Percentiles rank a stretch among this genome's conserved stretches.
phyloP scores from a whole-genome alignment of 768 basidiomycete species.

The Tulasnella sp. region DNA sequence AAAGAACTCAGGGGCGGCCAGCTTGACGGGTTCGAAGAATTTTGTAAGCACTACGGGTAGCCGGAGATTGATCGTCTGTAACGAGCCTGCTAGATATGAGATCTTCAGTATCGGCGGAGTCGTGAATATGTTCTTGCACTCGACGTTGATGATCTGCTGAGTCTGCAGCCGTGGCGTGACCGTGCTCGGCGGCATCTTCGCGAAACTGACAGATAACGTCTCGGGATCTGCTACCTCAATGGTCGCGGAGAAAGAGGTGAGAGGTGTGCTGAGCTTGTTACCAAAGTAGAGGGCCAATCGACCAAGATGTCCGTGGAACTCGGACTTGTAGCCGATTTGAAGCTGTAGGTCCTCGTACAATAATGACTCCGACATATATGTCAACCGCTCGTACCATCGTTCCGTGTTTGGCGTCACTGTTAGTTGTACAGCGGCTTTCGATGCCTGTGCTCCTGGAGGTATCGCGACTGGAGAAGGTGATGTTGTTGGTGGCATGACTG shows the following conservation, averaged over 20 bases:
- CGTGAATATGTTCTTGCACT: constrained; percentile 82
- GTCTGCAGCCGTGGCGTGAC: constrained; percentile 77
- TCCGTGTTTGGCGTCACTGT: constrained; percentile 49
- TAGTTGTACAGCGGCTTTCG: neutral
- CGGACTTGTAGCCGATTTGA: constrained; percentile 91
- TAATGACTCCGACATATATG: constrained; percentile 70
- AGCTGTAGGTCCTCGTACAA: constrained; percentile 93
- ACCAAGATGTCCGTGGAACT: constrained; percentile 89
- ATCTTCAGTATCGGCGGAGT: constrained; percentile 68
- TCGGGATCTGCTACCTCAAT: constrained; percentile 62
- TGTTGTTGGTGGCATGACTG: constrained; percentile 12
- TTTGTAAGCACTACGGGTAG: constrained; percentile 82
- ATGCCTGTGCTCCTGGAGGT: neutral
- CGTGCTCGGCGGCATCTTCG: constrained; percentile 78
- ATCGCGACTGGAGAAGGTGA: constrained; percentile 24
- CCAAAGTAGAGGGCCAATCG: constrained; percentile 92
- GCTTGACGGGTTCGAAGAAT: constrained; percentile 87
- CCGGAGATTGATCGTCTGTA: constrained; percentile 72
- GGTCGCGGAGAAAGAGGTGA: constrained; percentile 82
- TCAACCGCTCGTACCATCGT: constrained; percentile 80
- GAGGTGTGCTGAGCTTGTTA: constrained; percentile 83
- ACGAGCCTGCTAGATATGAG: constrained; percentile 86
- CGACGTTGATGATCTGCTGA: constrained; percentile 87
- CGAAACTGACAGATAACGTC: constrained; percentile 70
- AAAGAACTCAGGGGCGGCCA: constrained; percentile 80